These are phyloP conservation scores for Lichenothelia convexa DNA, from an alignment of 495 filamentous ascomycete genomes.

Conservation along the genomic window DNA sequence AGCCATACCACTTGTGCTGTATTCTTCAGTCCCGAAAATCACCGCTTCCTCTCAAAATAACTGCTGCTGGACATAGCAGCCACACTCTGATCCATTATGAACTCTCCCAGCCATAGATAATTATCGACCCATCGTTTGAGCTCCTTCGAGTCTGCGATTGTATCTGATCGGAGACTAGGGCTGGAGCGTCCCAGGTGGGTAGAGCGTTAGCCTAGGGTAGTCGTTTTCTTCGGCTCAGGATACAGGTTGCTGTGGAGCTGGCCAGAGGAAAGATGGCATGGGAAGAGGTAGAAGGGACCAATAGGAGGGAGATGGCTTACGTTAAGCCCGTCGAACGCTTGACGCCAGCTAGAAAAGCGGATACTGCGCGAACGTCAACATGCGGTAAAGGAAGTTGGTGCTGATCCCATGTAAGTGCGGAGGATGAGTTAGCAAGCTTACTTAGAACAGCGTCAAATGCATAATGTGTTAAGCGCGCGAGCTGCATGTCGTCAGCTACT, in stretches of 20 bases:
- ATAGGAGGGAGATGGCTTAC: conserved; percentile 38
- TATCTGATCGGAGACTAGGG: conserved; percentile 75
- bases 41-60: conserved; percentile 80
- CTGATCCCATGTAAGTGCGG: neutral
- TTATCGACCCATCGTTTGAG: conserved; percentile 81
- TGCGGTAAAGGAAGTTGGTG: neutral
- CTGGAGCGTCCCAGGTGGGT: conserved; percentile 29
- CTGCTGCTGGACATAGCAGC: conserved; percentile 71
- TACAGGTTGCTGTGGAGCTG: neutral
- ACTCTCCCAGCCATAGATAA: conserved; percentile 90
- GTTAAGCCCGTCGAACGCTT: conserved; percentile 91
- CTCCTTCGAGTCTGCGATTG: conserved; percentile 68
- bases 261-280: neutral
- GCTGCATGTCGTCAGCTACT: no score
- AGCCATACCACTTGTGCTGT: no score
- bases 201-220: conserved; percentile 5
- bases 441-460: conserved; percentile 89
- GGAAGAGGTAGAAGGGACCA: neutral
- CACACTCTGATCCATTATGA: conserved; percentile 94
- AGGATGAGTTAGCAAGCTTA: conserved; percentile 24
- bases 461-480: conserved; percentile 84
- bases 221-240: no score
- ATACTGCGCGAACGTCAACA: conserved; percentile 37
- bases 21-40: no score
- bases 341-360: conserved; percentile 87